Percentiles rank a stretch among this genome's conserved stretches.
These are phyloP conservation scores for Haplosporangium sp. DNA, from an alignment of 371 early-diverging fungal genomes.

Conservation along the genomic window DNA sequence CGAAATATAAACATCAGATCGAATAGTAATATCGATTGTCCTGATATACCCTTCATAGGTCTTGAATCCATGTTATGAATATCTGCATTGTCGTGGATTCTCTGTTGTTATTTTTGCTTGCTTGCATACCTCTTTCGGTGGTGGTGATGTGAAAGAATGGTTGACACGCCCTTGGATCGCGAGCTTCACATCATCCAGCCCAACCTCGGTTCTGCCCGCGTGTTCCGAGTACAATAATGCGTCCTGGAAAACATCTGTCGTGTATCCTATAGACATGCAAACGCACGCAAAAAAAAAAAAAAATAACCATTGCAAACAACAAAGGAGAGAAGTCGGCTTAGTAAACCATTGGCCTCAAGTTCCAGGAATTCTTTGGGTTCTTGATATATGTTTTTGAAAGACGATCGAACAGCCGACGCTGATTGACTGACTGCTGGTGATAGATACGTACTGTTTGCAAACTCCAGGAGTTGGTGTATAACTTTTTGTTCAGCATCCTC, in stretches of 20 bases:
- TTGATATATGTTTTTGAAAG: background rate
- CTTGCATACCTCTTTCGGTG: constrained; percentile 82
- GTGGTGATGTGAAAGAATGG: constrained; percentile 91
- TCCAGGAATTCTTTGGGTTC: no score
- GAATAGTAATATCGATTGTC: no score
- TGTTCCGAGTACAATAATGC: constrained; percentile 96
- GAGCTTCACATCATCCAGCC: constrained; percentile 91
- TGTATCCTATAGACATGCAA: constrained; percentile 78
- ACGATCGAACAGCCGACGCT: no score
- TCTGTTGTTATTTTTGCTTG: background rate
- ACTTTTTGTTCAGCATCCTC: constrained; percentile 98
- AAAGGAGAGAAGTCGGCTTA: background rate
- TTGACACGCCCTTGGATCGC: constrained; percentile 93
- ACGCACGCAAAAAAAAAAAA: background rate
- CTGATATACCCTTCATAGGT: background rate
- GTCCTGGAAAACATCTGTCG: constrained; percentile 95
- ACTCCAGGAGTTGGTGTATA: constrained; percentile 96
- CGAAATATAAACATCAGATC: background rate
- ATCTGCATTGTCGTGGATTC: background rate
- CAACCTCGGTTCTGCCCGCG: constrained; percentile 85
- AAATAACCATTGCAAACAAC: background rate
- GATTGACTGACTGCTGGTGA: no score
- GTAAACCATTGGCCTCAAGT: background rate
- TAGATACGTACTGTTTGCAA: constrained; percentile 73
- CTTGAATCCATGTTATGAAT: no score